phyloP scores from a whole-genome alignment of 495 filamentous ascomycete species.

The Podospora anserina region DNA sequence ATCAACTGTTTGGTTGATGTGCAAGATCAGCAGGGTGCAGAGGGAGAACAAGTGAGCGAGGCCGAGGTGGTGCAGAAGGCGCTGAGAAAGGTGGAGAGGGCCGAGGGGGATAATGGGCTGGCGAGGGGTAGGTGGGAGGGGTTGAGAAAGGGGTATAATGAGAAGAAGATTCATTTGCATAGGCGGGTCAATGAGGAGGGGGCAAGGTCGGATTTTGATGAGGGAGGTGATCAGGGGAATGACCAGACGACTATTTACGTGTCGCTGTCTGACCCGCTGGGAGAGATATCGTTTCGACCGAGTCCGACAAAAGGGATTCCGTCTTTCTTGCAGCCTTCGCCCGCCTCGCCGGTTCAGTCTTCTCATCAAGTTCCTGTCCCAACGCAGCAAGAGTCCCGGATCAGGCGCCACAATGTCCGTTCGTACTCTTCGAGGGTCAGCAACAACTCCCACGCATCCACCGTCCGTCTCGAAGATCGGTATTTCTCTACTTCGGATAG shows the following conservation, averaged over 20 bases:
- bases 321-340: constrained; percentile 16
- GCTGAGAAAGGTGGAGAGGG: constrained; percentile 26
- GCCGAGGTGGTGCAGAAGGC: constrained; percentile 23
- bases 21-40: background rate
- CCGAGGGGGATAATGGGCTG: constrained; percentile 29
- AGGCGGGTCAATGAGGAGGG: background rate
- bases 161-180: constrained; percentile 16
- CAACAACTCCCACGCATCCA: background rate
- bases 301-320: constrained; percentile 47
- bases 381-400: background rate
- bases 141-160: constrained; percentile 14
- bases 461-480: background rate
- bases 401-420: background rate
- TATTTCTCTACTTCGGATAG: background rate
- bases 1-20: constrained; percentile 26
- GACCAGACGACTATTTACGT: constrained; percentile 35
- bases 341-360: background rate
- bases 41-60: constrained; percentile 26
- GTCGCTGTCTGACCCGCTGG: constrained; percentile 41
- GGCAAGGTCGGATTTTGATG: background rate
- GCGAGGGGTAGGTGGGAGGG: constrained; percentile 26
- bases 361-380: background rate
- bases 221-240: constrained; percentile 14
- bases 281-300: constrained; percentile 36
- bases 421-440: background rate